Evolutionary conservation across 176 grass and related monocot species (phyloP), one percentile per base, ranked within the genome.

Genomic region (bread wheat (Triticum aestivum)): DNA sequence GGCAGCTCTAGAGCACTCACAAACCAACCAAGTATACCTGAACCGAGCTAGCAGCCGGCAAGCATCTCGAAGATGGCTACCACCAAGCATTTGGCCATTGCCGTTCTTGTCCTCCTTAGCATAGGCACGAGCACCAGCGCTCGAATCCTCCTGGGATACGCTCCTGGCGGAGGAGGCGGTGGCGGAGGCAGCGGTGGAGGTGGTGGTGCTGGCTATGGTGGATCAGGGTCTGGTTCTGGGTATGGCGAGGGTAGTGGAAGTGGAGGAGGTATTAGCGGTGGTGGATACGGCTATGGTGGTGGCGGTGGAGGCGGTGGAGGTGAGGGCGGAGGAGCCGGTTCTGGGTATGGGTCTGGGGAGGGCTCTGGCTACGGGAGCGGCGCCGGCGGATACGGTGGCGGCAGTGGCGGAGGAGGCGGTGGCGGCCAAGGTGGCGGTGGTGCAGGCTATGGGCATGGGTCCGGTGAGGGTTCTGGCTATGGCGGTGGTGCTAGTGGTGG

Each of bases 31-130:
- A 18, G 51, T 33, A 34, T 15, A 82, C 37, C 69, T 20, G 21
- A 30, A 78, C 72, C 11, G 12, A 78, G 65, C 41, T 85, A 23
- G 64, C 52, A 73, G 67, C 63, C 34, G 8, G 2, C 29, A 32
- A 79, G 65, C 65, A 34, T 68, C 30, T 68, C 56, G 65, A 84
- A 89, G 82, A 90, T 90, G 89, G 84, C 79, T 18, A 73, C 79
- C 24, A 39, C 68, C 58, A 83, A 78, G 66, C 89, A 83, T 87
- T 62, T 90, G 32, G 79, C 73, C 6, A 42, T 87, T 83, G 73
- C 66, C 73, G 58, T 90, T 80, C 79, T 90, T 71, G 84, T 90
- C 5, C 89, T 90, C 56, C 56, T 90, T 78, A 83, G 79, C 66
- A 14, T 87, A 83, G 84, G 79, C 42, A 87, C 82, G 84, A 67